A percentile compares a stretch with the other conserved stretches of the same genome.
phyloP scores from a whole-genome alignment of 306 rosid species.

The Citrullus amarus region DNA sequence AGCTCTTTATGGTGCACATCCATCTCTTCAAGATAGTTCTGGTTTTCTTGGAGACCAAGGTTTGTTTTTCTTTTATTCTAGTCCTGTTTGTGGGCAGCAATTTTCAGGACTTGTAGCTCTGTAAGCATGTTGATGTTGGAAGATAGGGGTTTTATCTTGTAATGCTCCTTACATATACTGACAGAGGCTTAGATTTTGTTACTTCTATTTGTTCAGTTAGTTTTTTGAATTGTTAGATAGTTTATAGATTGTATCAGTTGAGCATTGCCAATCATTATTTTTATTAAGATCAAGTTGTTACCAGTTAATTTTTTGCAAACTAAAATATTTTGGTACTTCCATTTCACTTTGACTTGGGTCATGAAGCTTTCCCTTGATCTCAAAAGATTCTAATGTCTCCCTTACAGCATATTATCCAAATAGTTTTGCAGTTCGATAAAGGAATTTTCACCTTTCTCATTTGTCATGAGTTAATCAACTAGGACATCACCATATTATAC shows the following conservation, averaged over 20 bases:
- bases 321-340: background rate
- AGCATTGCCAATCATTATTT: background rate
- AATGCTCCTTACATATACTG: background rate
- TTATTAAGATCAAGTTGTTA: background rate
- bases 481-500: background rate
- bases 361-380: background rate
- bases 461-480: background rate
- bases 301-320: background rate
- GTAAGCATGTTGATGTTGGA: background rate
- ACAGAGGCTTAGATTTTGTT: background rate
- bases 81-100: background rate
- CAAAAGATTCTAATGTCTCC: too few relatives aligned
- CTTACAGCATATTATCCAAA: background rate
- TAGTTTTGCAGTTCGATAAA: background rate
- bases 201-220: background rate
- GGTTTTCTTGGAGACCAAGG: background rate
- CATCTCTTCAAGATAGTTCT: background rate
- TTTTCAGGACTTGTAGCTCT: background rate
- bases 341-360: background rate
- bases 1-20: background rate
- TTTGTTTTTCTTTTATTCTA: background rate
- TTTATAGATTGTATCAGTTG: background rate
- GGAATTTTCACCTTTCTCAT: background rate
- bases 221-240: background rate
- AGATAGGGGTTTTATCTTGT: background rate